phyloP scores from a whole-genome alignment of 148 eudicot genomes.

The Vaccinium macrocarpon region DNA sequence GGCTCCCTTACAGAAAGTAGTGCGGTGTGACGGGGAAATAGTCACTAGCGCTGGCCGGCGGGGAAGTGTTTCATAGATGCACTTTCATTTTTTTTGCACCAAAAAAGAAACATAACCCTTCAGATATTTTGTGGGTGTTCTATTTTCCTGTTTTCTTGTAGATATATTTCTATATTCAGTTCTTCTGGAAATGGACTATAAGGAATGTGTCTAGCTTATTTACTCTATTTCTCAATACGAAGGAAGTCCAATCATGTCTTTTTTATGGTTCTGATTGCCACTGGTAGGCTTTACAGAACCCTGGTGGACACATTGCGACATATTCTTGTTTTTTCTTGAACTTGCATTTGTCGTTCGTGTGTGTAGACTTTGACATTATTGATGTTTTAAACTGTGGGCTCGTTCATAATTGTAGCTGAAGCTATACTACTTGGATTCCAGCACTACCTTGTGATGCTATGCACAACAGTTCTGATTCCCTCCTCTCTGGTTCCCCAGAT shows the following conservation, averaged over 20 bases:
- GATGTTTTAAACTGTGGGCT: neutral
- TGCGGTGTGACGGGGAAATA: too few species aligned
- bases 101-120: neutral
- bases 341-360: neutral
- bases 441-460: constrained; percentile 88
- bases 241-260: neutral
- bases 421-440: constrained; percentile 86
- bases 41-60: too few species aligned
- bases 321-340: neutral
- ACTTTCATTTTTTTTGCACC: too few species aligned
- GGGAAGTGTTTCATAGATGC: too few species aligned
- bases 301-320: neutral
- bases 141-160: neutral
- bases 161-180: neutral
- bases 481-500: constrained; percentile 72
- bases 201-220: neutral
- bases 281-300: neutral
- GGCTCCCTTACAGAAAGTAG: too few species aligned
- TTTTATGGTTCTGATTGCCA: neutral
- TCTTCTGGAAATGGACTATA: neutral
- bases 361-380: neutral
- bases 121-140: neutral
- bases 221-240: neutral
- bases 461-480: constrained; percentile 85
- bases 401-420: constrained; percentile 52